Conservation (phyloP, 257 asterid genomes). For the Primulina tabacum region DNA sequence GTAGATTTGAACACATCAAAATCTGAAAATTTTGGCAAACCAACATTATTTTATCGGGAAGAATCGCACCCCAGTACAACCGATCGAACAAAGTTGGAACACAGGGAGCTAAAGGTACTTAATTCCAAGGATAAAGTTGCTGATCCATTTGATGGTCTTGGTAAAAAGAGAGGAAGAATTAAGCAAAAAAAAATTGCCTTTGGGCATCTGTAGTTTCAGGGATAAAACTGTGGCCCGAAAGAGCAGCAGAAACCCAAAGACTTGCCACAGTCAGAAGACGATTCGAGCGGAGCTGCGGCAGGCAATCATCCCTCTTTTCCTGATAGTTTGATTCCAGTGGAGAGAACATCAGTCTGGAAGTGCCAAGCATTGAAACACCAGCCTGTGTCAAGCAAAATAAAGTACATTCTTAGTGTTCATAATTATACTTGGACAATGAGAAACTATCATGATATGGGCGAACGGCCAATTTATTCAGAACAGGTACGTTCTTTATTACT, state of each 20-base stretch:
- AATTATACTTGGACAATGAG: slow-evolving; percentile 28
- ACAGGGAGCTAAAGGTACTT: slow-evolving; percentile 34
- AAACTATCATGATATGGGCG: slow-evolving; percentile 44
- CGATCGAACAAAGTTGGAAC: slow-evolving; percentile 39
- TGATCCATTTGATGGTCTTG: slow-evolving; percentile 48
- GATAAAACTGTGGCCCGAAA: slow-evolving; percentile 56
- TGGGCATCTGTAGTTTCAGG: slow-evolving; percentile 77
- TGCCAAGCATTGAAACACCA: slow-evolving; percentile 74
- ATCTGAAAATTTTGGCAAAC: slow-evolving; percentile 29
- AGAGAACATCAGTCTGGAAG: slow-evolving; percentile 67
- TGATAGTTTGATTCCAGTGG: slow-evolving; percentile 39
- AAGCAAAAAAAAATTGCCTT: slow-evolving; percentile 81
- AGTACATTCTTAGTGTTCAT: slow-evolving; percentile 71
- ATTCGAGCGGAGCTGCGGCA: slow-evolving; percentile 20
- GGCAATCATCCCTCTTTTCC: slow-evolving; percentile 39
- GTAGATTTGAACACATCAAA: slow-evolving; percentile 48
- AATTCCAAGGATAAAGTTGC: slow-evolving; percentile 27
- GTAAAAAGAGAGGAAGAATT: slow-evolving; percentile 57
- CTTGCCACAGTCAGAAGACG: slow-evolving; percentile 25
- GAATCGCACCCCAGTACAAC: slow-evolving; percentile 29
- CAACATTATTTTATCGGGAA: slow-evolving; percentile 35
- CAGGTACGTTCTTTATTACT: slow-evolving; percentile 18
- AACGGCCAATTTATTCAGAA: slow-evolving; percentile 36
- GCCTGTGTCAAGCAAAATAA: slow-evolving; percentile 68
- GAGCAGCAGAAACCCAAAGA: slow-evolving; percentile 46